Base-by-base conservation (phyloP, 2,329 filamentous ascomycete genomes). In the Colletotrichum sp. region DNA sequence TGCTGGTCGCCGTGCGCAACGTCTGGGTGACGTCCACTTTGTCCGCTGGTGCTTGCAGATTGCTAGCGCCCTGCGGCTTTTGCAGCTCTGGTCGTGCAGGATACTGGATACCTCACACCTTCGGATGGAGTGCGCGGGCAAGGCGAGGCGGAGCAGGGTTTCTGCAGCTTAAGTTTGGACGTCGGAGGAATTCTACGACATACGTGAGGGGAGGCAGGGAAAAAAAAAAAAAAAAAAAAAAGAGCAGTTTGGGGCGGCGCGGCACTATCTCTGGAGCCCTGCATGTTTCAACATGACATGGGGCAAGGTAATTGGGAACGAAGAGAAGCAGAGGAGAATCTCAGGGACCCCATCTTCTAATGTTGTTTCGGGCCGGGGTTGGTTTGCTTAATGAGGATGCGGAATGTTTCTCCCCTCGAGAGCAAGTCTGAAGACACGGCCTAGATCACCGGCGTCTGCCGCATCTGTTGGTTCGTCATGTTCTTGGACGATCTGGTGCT, bases 1-100 rank as follows among this genome's bases (percentile, higher is more conserved):
- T 71, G 61, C 67, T 61, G 65, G 74, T 76, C 58, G 74, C 74
- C 65, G 65, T 76, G 74, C 74, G 74, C 74, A 76, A 76, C 74
- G 65, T 61, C 58, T 58, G 28, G 70, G 74, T 48, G 65, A 76
- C 65, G 65, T 61, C 58, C 39, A 67, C 32, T 13, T 58, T 52
- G 30, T 55, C 43, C 48, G 39, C 34, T 52, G 18, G 30, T 62
- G 73, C 27, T 55, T 48, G 52, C 67, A 70, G 56, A 9, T 36
- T 36, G 43, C 34, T 62, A 73, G 36, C 39, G 36, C 28, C 66
- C 48, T 36, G 22, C 61, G 3, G 34, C 48, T 52, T 52, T 32
- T 25, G 55, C 32, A 28, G 13, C 18, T 15, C 1, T 34, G 25
- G 55, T n/a, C 30, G 22, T 58, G 22, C n/a, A 43, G 36, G 25